These are phyloP conservation scores for Brettanomyces nanus DNA, from an alignment of 805 yeast species.

Conservation along the genomic window DNA sequence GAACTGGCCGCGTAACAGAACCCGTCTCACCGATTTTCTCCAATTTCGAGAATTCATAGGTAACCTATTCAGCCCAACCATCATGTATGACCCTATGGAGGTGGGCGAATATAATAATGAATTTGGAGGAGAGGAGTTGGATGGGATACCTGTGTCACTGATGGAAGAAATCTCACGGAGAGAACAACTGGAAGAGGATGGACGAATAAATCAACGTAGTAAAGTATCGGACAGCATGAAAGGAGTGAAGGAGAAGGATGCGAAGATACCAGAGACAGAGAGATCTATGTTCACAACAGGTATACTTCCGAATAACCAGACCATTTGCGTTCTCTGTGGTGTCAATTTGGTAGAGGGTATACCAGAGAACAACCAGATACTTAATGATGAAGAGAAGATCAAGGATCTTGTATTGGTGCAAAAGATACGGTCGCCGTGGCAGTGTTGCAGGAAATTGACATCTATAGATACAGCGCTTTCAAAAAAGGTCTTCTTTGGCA, in stretches of 20 bases:
- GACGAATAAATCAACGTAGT: constrained; percentile 15
- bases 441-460: constrained; percentile 40
- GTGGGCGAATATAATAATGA: background rate
- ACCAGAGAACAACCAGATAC: constrained; percentile 37
- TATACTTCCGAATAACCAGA: constrained; percentile 28
- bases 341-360: constrained; percentile 66
- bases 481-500: constrained; percentile 53
- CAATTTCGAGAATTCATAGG: background rate
- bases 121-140: constrained; percentile 6
- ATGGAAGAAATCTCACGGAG: constrained; percentile 22
- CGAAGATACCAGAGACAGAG: constrained; percentile 11
- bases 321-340: constrained; percentile 65
- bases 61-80: background rate
- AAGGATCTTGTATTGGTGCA: constrained; percentile 20
- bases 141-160: constrained; percentile 20
- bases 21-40: background rate
- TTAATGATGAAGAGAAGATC: constrained; percentile 11
- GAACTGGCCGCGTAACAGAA: background rate
- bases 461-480: constrained; percentile 53
- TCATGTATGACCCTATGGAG: background rate
- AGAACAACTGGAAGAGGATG: constrained; percentile 23
- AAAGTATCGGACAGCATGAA: constrained; percentile 16
- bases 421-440: constrained; percentile 54
- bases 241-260: constrained; percentile 8
- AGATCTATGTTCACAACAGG: constrained; percentile 15